Conservation (phyloP, 2,329 filamentous ascomycete genomes). For the Fusarium mexicanum region DNA sequence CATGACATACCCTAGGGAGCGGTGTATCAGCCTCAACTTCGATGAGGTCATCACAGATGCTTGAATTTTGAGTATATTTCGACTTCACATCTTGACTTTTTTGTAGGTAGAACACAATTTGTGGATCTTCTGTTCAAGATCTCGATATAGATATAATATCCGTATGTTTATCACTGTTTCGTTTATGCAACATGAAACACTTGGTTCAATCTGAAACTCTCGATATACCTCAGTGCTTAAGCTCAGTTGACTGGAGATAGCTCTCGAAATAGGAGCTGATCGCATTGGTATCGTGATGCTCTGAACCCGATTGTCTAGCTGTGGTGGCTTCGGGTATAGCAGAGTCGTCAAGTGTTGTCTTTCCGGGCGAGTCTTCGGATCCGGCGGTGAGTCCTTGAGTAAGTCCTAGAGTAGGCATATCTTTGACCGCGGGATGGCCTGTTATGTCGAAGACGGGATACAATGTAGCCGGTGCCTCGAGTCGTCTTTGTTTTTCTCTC, state of each 20-base stretch:
- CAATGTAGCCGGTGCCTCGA: background rate
- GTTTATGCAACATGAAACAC: slow-evolving; percentile 16
- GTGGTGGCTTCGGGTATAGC: background rate
- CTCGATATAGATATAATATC: background rate
- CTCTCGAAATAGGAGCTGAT: background rate
- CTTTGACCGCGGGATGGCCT: background rate
- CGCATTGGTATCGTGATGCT: background rate
- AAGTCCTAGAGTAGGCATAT: slow-evolving; percentile 9
- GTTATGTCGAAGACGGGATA: background rate
- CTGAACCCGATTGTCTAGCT: too few species aligned
- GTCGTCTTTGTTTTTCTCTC: background rate
- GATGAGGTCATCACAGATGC: slow-evolving; percentile 39
- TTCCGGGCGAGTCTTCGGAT: background rate
- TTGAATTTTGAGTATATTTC: slow-evolving; percentile 21
- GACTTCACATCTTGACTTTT: slow-evolving; percentile 1
- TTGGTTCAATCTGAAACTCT: background rate
- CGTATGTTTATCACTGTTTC: background rate
- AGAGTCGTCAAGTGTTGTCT: background rate
- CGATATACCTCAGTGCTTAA: background rate
- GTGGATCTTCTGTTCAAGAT: background rate
- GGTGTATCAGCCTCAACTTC: slow-evolving; percentile 26
- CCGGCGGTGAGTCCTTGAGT: slow-evolving; percentile 8
- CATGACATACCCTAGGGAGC: background rate
- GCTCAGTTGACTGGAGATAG: background rate
- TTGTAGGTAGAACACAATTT: background rate